Evolutionary conservation across 805 yeast species (phyloP).

Genomic region (Myxozyma geophila): DNA sequence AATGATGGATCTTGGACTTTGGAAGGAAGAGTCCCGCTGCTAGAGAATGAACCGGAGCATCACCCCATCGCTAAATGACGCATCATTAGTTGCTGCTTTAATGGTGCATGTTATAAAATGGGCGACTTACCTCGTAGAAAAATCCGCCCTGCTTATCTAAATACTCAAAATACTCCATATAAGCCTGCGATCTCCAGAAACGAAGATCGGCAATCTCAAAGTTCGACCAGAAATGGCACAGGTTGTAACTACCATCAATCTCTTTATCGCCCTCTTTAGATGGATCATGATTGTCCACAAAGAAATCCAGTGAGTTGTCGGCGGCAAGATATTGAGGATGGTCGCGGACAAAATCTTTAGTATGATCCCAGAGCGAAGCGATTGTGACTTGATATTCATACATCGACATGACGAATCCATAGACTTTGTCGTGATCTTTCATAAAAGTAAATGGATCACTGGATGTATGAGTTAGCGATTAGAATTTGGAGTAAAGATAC

Average conservation of each 20-base stretch:
- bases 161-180: slow-evolving; percentile 66
- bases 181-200: slow-evolving; percentile 74
- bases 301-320: slow-evolving; percentile 62
- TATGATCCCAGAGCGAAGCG: slow-evolving; percentile 78
- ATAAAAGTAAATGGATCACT: slow-evolving; percentile 82
- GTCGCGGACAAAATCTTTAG: slow-evolving; percentile 65
- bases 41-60: slow-evolving; percentile 86
- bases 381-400: slow-evolving; percentile 85
- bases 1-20: slow-evolving; percentile 64
- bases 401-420: slow-evolving; percentile 84
- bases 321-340: slow-evolving; percentile 66
- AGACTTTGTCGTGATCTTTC: slow-evolving; percentile 75
- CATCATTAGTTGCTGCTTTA: slow-evolving; percentile 42
- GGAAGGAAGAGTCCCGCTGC: slow-evolving; percentile 68
- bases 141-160: slow-evolving; percentile 78
- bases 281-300: slow-evolving; percentile 56
- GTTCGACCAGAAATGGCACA: slow-evolving; percentile 88
- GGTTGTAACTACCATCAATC: slow-evolving; percentile 67
- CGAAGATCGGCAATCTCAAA: slow-evolving; percentile 79
- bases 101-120: slow-evolving; percentile 39
- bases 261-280: slow-evolving; percentile 54
- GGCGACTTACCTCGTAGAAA: slow-evolving; percentile 65
- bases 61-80: slow-evolving; percentile 89
- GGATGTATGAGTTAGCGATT: slow-evolving; percentile 13
- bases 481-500: background rate